Base-by-base conservation (phyloP, 2,329 filamentous ascomycete genomes). In the Epicoccum nigrum region DNA sequence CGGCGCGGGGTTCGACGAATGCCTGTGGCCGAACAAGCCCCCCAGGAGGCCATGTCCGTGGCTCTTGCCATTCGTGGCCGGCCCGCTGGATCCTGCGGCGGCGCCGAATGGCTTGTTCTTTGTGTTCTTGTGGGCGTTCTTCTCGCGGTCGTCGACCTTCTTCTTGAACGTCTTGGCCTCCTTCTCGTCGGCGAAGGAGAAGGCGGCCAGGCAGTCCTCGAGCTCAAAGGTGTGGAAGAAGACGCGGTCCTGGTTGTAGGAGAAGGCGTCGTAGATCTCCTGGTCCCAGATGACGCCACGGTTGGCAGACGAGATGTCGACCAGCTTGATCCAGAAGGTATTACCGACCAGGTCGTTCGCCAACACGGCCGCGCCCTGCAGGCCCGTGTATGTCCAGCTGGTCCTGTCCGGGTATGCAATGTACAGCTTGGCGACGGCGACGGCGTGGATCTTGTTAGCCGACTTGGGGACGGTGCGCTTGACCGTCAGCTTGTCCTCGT, bases 201-300 rank as follows among this genome's bases (percentile, higher is more conserved):
- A 78, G 0, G 87, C 94, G 5, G 92, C 94, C 54, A 95, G 78
- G 67, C 92, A 97, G 58, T 95, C 86, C 75, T 97, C 92, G 48
- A 96, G 83, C 77, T 99, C 94, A 71, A 99, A 99, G 5, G 90
- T 92, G 76, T 97, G 92, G 77, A 99, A 99, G 77, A 97, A 99
- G 54, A 90, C 93, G 55, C 94, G 87, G 73, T 99, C 94, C 70
- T 97, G 93, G 76, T 97, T 96, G 80, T 97, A 99, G 58, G 82
- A 81, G 81, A 96, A 97, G 42, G 86, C 86, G 64, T 99, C 93
- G 77, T 96, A 99, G 65, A 99, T 91, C 76, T 99, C 94, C 77
- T 97, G 93, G 55, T 69, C 67, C 67, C 67, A 69, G 28, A 69
- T 63, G 35, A 68, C 65, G 42, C 67, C 67, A 37, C 67, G 65